Evolutionary conservation across 225 moss, liverwort and hornwort species (phyloP).

Genomic region (Ulota crispa): DNA sequence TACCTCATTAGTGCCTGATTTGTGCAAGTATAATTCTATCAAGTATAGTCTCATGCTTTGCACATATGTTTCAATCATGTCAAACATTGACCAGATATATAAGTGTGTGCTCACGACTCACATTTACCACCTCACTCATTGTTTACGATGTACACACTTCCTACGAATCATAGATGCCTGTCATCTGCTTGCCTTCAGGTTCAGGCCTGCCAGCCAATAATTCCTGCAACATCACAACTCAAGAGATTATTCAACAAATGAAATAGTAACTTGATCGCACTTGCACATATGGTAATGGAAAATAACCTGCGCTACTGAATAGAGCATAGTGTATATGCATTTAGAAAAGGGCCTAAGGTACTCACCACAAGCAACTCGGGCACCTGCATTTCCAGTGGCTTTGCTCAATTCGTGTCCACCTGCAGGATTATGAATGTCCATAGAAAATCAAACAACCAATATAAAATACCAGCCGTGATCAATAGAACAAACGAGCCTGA

Average conservation of each 20-base stretch:
- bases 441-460: background rate
- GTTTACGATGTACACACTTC: slow-evolving; percentile 32
- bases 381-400: slow-evolving; percentile 73
- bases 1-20: too few species aligned
- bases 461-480: background rate
- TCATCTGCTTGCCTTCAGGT: slow-evolving; percentile 29
- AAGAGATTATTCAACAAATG: background rate
- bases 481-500: background rate
- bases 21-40: too few species aligned
- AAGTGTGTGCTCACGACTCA: slow-evolving; percentile 1
- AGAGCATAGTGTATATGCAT: background rate
- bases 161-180: slow-evolving; percentile 46
- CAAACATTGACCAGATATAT: background rate
- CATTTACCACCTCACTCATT: slow-evolving; percentile 20
- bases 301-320: background rate
- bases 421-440: slow-evolving; percentile 16
- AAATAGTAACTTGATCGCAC: background rate
- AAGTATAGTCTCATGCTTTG: too few species aligned
- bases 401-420: slow-evolving; percentile 77
- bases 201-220: slow-evolving; percentile 42
- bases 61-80: background rate
- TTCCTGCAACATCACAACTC: slow-evolving; percentile 34
- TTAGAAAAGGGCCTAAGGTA: background rate
- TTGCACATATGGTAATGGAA: background rate
- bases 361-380: slow-evolving; percentile 66